phyloP scores from a whole-genome alignment of 257 asterid genomes.

The Nicotiana paniculata region DNA sequence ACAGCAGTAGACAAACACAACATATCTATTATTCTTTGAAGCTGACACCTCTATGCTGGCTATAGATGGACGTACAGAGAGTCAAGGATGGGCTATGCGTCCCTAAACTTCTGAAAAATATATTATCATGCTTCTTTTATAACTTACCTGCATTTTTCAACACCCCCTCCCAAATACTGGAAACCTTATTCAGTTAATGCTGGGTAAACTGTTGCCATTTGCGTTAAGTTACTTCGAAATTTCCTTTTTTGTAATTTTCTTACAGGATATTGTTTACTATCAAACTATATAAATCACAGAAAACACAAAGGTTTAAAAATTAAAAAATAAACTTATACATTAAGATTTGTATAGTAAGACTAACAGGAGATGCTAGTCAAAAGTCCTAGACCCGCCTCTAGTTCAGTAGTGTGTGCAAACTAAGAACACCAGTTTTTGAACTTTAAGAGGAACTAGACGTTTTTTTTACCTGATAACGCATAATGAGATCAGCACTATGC shows the following conservation, averaged over 20 bases:
- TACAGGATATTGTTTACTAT: neutral
- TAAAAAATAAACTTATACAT: neutral
- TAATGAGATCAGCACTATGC: conserved; percentile 83
- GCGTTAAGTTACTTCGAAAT: neutral
- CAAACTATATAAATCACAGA: neutral
- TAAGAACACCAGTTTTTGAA: neutral
- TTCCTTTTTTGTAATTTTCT: neutral
- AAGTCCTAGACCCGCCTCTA: neutral
- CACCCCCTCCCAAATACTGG: neutral
- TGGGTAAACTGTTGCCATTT: neutral
- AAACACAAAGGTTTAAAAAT: neutral
- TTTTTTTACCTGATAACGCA: conserved; percentile 72
- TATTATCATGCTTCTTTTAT: too few relatives aligned
- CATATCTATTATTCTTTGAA: too few relatives aligned
- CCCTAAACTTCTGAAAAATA: neutral
- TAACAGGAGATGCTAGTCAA: neutral
- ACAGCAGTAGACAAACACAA: too few relatives aligned
- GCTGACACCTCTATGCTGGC: too few relatives aligned
- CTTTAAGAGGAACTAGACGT: neutral
- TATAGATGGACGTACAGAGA: neutral
- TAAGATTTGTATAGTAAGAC: neutral
- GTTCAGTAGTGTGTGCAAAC: neutral
- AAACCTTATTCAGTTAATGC: neutral
- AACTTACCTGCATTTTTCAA: neutral
- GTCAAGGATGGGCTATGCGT: neutral